A percentile compares a stretch with the other conserved stretches of the same genome.
Evolutionary conservation across 768 basidiomycete genomes (phyloP).

Genomic region (Inosperma sp.): DNA sequence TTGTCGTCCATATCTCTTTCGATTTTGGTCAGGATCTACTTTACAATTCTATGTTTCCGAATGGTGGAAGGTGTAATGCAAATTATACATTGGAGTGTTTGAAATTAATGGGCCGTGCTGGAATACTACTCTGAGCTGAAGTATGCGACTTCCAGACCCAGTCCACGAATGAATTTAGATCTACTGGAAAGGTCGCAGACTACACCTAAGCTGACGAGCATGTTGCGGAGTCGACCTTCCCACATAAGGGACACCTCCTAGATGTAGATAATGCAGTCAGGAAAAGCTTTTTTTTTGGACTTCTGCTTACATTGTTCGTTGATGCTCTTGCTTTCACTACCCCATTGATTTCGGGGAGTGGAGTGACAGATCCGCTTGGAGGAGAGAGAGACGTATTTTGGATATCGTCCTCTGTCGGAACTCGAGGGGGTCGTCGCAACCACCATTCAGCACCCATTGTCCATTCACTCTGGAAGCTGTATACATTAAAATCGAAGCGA

Average conservation of each 20-base stretch:
- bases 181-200: slow-evolving; percentile 86
- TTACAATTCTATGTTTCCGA: too few relatives aligned
- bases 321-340: slow-evolving; percentile 89
- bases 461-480: slow-evolving; percentile 96
- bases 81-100: too few relatives aligned
- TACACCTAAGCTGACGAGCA: slow-evolving; percentile 85
- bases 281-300: neutral
- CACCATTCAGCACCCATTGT: slow-evolving; percentile 96
- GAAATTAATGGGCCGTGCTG: neutral
- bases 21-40: neutral
- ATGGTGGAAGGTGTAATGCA: too few relatives aligned
- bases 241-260: slow-evolving; percentile 89
- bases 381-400: slow-evolving; percentile 8
- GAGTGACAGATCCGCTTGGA: slow-evolving; percentile 8
- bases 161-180: slow-evolving; percentile 79
- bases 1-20: neutral
- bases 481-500: slow-evolving; percentile 93
- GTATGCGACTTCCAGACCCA: slow-evolving; percentile 92
- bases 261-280: slow-evolving; percentile 3
- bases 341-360: slow-evolving; percentile 52
- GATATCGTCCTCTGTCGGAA: slow-evolving; percentile 24
- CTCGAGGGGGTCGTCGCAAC: slow-evolving; percentile 57
- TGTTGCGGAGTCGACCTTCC: slow-evolving; percentile 88
- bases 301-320: slow-evolving; percentile 70
- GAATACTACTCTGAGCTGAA: slow-evolving; percentile 59